A percentile compares a stretch with the other conserved stretches of the same genome.
Conservation (phyloP, 805 yeast genomes). For the Saturnispora silvae region DNA sequence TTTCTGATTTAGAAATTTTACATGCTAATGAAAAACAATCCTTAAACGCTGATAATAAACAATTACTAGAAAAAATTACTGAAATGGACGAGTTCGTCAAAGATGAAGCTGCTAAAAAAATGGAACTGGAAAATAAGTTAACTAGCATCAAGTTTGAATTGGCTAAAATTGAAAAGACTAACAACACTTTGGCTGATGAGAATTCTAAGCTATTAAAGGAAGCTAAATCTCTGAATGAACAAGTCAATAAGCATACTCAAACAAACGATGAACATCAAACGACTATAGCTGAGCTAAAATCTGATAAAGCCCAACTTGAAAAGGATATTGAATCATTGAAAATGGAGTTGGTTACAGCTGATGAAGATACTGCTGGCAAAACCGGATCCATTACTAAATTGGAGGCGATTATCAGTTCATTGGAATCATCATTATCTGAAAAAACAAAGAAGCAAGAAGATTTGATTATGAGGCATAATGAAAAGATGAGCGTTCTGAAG, state of each 20-base stretch:
- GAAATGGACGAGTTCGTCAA: neutral
- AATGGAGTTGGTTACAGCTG: neutral
- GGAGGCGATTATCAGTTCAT: too few relatives aligned
- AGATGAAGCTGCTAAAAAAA: neutral
- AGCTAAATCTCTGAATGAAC: neutral
- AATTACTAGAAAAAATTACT: neutral
- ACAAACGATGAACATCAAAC: neutral
- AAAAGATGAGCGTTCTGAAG: too few relatives aligned
- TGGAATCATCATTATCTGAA: too few relatives aligned
- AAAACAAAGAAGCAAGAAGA: too few relatives aligned
- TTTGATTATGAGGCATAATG: too few relatives aligned
- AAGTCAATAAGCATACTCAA: neutral
- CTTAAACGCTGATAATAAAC: neutral
- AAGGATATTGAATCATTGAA: neutral
- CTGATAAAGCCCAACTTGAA: neutral
- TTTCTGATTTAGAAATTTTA: too few relatives aligned
- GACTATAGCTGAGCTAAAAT: neutral
- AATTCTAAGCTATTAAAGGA: too few relatives aligned
- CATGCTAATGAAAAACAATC: too few relatives aligned
- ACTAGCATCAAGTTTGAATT: neutral
- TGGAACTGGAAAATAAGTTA: neutral
- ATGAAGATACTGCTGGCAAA: too few relatives aligned
- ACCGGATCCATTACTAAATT: too few relatives aligned
- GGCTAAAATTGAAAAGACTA: neutral
- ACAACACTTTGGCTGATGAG: too few relatives aligned